Conservation (phyloP, 495 filamentous ascomycete genomes). For the Neurospora sp. region DNA sequence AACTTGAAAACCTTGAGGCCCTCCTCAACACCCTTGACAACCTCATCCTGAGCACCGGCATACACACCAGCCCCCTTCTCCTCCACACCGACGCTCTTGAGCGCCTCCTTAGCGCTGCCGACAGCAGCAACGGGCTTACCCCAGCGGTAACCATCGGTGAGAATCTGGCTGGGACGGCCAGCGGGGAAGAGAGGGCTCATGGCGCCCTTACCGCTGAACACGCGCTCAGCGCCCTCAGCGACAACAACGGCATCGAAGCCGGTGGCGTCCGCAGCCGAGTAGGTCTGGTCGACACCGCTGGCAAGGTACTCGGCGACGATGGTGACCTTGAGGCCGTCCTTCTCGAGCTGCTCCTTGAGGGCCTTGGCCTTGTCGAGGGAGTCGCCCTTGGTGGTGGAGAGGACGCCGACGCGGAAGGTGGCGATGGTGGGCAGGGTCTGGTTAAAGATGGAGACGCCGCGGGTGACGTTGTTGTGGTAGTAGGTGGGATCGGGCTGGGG, state of each 20-base stretch:
- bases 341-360: constrained; percentile 37
- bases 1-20: constrained; percentile 55
- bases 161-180: constrained; percentile 53
- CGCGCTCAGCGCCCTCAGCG: constrained; percentile 41
- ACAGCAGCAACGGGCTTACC: constrained; percentile 63
- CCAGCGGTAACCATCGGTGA: constrained; percentile 56
- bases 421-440: constrained; percentile 48
- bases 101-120: constrained; percentile 31
- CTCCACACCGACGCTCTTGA: constrained; percentile 31
- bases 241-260: constrained; percentile 63
- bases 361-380: constrained; percentile 37
- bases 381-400: constrained; percentile 34
- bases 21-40: constrained; percentile 30
- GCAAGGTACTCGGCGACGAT: constrained; percentile 54
- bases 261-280: constrained; percentile 58
- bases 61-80: constrained; percentile 43
- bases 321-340: constrained; percentile 42
- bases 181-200: constrained; percentile 49
- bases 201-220: constrained; percentile 34
- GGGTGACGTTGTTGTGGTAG: constrained; percentile 63
- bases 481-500: constrained; percentile 51
- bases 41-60: constrained; percentile 16
- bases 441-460: constrained; percentile 50
- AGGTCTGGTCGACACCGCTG: constrained; percentile 55
- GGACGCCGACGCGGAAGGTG: constrained; percentile 56